Evolutionary conservation across 2,329 filamentous ascomycete genomes (phyloP).

Genomic region (Leptosphaerulina australis): DNA sequence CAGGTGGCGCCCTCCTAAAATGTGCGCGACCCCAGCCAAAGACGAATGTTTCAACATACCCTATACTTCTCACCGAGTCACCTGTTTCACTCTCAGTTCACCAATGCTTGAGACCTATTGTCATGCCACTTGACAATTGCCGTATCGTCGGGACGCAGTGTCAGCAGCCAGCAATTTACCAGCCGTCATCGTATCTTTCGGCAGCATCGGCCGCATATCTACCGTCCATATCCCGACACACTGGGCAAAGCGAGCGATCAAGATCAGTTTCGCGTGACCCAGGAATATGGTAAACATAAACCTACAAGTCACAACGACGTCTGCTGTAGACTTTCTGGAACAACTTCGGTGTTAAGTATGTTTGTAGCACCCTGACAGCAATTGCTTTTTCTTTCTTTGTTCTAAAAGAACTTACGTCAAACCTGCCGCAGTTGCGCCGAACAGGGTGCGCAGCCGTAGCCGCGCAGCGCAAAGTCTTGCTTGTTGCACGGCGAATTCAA

Average conservation of each 20-base stretch:
- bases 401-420: too few species aligned
- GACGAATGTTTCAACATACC: neutral
- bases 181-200: too few species aligned
- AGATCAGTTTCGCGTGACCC: conserved; percentile 6
- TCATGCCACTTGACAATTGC: neutral
- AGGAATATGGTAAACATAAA: conserved; percentile 4
- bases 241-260: conserved; percentile 14
- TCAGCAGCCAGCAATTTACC: neutral
- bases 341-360: too few species aligned
- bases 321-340: too few species aligned
- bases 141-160: neutral
- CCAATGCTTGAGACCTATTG: too few species aligned
- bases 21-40: neutral
- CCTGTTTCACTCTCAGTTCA: neutral
- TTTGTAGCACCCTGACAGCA: too few species aligned
- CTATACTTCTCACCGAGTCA: neutral
- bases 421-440: neutral
- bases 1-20: conserved; percentile 8
- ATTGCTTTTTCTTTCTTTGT: too few species aligned
- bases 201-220: neutral
- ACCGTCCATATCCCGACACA: conserved; percentile 3
- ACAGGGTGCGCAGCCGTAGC: conserved; percentile 1
- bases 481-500: neutral
- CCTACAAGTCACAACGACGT: too few species aligned
- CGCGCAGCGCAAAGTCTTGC: neutral